These are phyloP conservation scores for Neoboletus magnificus DNA, from an alignment of 768 basidiomycete genomes.

Conservation along the genomic window DNA sequence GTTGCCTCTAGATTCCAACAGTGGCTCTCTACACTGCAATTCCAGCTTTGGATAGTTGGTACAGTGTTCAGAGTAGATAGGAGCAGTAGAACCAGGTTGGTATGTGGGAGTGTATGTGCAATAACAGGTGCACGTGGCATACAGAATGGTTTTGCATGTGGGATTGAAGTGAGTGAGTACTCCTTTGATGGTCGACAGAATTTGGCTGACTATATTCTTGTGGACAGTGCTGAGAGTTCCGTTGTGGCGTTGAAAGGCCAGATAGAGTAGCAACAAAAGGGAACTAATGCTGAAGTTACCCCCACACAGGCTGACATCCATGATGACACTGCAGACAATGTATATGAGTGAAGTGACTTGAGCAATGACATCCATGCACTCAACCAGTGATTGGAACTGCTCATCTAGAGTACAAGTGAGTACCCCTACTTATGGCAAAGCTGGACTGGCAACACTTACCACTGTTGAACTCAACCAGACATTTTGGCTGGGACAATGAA, in stretches of 20 bases:
- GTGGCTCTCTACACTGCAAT: background rate
- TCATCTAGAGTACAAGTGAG: background rate
- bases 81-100: rapidly evolving
- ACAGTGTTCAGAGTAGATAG: background rate
- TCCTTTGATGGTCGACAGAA: background rate
- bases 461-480: background rate
- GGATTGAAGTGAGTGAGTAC: background rate
- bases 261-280: slow-evolving; percentile 4
- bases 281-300: slow-evolving; percentile 20
- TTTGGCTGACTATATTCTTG: background rate
- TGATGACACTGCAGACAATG: slow-evolving; percentile 5
- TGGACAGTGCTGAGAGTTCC: background rate
- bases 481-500: background rate
- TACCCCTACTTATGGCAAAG: too few species aligned
- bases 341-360: background rate
- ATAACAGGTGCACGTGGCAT: background rate
- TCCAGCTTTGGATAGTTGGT: background rate
- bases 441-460: background rate
- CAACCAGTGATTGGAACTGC: background rate
- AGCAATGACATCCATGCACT: slow-evolving; percentile 1
- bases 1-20: background rate
- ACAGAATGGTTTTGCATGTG: background rate
- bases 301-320: slow-evolving; percentile 7
- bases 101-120: slow-evolving; percentile 1
- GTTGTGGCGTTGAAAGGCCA: background rate